Evolutionary conservation across 352 stramenopile species (phyloP), one percentile per base, ranked within the genome.

Genomic region (Pythium myriotylum): DNA sequence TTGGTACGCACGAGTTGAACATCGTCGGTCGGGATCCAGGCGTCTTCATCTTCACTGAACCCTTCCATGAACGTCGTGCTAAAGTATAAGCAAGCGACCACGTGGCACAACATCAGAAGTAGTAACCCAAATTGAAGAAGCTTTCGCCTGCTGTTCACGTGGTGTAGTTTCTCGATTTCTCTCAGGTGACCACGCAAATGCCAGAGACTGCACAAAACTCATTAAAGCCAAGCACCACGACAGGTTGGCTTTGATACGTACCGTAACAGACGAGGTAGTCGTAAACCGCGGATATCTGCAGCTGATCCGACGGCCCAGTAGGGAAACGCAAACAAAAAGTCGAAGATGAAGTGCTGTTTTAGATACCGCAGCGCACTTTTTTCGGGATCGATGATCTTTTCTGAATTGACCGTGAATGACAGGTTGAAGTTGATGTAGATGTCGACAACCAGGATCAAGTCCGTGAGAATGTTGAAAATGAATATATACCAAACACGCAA

Each of bases 401-500:
- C 81, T 1, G 74, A 59, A 41, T 86, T 67, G 10, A 67, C 41
- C 10, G 51, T 70, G 49, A 75, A 90, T 4, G 78, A 87, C 0
- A 88, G 65, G 7, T 74, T 83, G 29, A 88, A 74, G 55, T 86
- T 90, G 10, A 86, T 23, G 20, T 86, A 64, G 3, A 90, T 54
- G 29, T 90, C 81, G 6, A 59, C 56, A 8, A 66, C 55, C 5
- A 88, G 45, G 2, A 70, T 49, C 10, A 77, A 7, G 39, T 75
- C 75, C 2, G 67, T 68, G 13, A 87, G 2, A 0, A 51, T 35
- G 43, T 88, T 77, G 0, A 79, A 4, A 2, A 54, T 5, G 17
- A 59, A 39, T 20, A 74, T 68, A 20, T 56, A 52, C 68, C 71
- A 79, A 3, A 67, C 55, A 0, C 68, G 55, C 0, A 50, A 41